A percentile compares a stretch with the other conserved stretches of the same genome.
These are phyloP conservation scores for Trichoderma hamatum DNA, from an alignment of 2,329 filamentous ascomycete species.

Conservation along the genomic window DNA sequence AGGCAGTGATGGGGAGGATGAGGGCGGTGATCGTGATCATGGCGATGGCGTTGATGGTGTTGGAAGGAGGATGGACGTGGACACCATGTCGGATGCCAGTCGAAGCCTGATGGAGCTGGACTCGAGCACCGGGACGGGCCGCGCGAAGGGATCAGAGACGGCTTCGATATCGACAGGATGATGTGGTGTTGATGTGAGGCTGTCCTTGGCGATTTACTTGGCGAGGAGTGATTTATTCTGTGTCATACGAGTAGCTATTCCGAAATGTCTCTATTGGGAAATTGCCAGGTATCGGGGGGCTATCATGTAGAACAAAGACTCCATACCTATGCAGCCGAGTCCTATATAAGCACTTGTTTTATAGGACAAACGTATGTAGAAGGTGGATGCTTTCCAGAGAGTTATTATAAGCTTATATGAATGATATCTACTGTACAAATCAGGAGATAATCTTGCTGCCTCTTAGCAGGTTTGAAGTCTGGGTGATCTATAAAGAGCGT, in stretches of 20 bases:
- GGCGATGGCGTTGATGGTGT: slow-evolving; percentile 25
- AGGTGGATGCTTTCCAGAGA: not conserved
- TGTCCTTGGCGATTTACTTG: not conserved
- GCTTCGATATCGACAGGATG: slow-evolving; percentile 38
- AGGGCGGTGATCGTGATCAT: slow-evolving; percentile 25
- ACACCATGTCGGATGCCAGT: slow-evolving; percentile 44
- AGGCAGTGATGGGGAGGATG: slow-evolving; percentile 27
- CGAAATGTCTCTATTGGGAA: not conserved
- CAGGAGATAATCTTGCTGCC: not conserved
- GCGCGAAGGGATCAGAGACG: slow-evolving; percentile 44
- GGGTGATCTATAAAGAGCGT: not conserved
- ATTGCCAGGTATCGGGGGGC: not conserved
- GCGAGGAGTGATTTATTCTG: not conserved
- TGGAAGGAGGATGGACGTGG: slow-evolving; percentile 28
- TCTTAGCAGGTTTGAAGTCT: not conserved
- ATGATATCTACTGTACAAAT: not conserved
- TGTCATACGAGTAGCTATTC: not conserved
- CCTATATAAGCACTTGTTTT: not conserved
- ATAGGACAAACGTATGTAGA: not conserved
- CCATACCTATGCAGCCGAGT: not conserved
- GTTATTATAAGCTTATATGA: not conserved
- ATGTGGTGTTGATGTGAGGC: not conserved
- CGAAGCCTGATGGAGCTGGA: slow-evolving; percentile 44
- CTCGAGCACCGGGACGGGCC: slow-evolving; percentile 41
- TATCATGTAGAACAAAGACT: no score